A percentile compares a stretch with the other conserved stretches of the same genome.
Conservation (phyloP, 371 early-diverging fungal genomes). For the Mortierella sp. region DNA sequence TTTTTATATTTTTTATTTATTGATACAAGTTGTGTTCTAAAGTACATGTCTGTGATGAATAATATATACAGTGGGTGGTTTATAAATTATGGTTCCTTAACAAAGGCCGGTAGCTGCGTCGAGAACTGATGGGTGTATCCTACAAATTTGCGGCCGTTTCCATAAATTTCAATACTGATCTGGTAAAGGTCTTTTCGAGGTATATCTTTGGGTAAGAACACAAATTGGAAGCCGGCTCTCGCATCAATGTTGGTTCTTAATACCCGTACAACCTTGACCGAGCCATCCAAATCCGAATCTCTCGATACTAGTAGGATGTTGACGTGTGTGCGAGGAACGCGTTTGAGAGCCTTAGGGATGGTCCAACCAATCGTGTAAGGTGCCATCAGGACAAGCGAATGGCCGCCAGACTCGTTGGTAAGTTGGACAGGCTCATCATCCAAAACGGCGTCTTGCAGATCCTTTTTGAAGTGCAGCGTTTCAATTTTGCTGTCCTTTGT, state of each 20-base stretch:
- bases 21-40: neutral
- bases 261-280: constrained; percentile 13
- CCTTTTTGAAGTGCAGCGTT: constrained; percentile 19
- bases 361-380: constrained; percentile 51
- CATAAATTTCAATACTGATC: constrained; percentile 42
- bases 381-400: constrained; percentile 34
- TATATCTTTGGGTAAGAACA: constrained; percentile 32
- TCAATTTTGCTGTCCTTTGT: neutral
- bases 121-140: constrained; percentile 35
- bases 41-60: too few species aligned
- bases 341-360: constrained; percentile 36
- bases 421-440: constrained; percentile 25
- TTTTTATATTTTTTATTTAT: neutral
- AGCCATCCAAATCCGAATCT: neutral
- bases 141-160: constrained; percentile 43
- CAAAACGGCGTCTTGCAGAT: constrained; percentile 22
- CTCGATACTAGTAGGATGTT: constrained; percentile 33
- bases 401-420: constrained; percentile 32
- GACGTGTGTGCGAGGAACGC: constrained; percentile 22
- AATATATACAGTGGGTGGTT: neutral
- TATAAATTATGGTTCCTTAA: neutral
- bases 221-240: constrained; percentile 29
- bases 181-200: constrained; percentile 17
- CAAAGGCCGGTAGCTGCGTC: constrained; percentile 32
- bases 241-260: constrained; percentile 38